phyloP scores from a whole-genome alignment of 768 basidiomycete species.

The Sarcodon sp. region DNA sequence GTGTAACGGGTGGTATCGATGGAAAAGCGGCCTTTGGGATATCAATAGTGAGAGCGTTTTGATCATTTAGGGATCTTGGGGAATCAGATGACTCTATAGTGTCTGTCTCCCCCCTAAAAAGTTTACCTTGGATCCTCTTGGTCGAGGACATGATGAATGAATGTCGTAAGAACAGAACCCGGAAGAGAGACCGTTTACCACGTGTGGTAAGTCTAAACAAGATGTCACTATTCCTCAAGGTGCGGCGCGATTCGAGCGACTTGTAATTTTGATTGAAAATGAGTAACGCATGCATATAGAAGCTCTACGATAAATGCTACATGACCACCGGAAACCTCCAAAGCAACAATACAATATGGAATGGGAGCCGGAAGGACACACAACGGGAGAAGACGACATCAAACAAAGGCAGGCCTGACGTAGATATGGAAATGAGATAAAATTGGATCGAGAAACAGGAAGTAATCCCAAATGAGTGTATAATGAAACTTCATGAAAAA shows the following conservation, averaged over 20 bases:
- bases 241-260: no score
- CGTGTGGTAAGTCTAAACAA: background rate
- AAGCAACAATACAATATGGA: background rate
- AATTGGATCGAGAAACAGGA: background rate
- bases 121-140: conserved; percentile 61
- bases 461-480: background rate
- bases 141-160: conserved; percentile 18
- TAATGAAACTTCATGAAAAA: no score
- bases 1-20: conserved; percentile 18
- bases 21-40: conserved; percentile 42
- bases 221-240: no score
- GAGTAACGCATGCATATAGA: background rate
- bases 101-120: conserved; percentile 38
- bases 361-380: background rate
- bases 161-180: conserved; percentile 4
- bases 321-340: background rate
- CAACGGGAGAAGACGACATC: background rate
- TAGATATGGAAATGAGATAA: background rate
- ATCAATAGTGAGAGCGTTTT: conserved; percentile 41
- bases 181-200: conserved; percentile 1
- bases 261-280: no score
- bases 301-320: background rate
- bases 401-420: background rate
- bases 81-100: conserved; percentile 13
- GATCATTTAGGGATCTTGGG: conserved; percentile 7